Conservation (phyloP, 192 early-diverging fungal species). For the Umbelopsis isabellina region DNA sequence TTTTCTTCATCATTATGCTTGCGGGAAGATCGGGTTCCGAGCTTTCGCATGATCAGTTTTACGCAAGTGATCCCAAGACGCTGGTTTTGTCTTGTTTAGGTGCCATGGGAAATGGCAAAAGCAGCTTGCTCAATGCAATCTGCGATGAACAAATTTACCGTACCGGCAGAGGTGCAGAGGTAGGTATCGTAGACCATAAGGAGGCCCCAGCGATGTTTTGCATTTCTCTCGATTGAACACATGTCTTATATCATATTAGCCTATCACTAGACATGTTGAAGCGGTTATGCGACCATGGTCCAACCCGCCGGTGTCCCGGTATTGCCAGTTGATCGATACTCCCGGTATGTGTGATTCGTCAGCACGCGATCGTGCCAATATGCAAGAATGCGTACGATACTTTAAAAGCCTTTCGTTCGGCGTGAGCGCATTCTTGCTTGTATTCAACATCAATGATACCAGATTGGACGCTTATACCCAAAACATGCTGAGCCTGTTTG, state of each 20-base stretch:
- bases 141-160: slow-evolving; percentile 48
- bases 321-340: slow-evolving; percentile 42
- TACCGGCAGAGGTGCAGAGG: slow-evolving; percentile 47
- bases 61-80: slow-evolving; percentile 27
- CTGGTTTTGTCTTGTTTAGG: slow-evolving; percentile 43
- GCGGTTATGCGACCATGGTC: slow-evolving; percentile 33
- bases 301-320: slow-evolving; percentile 12
- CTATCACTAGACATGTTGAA: slow-evolving; percentile 31
- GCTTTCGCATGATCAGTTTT: slow-evolving; percentile 1
- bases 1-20: background rate
- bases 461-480: slow-evolving; percentile 58
- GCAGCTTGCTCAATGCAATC: slow-evolving; percentile 54
- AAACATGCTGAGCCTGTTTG: slow-evolving; percentile 53
- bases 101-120: slow-evolving; percentile 55
- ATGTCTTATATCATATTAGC: background rate
- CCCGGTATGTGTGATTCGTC: slow-evolving; percentile 55
- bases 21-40: background rate
- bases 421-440: slow-evolving; percentile 57
- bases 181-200: slow-evolving; percentile 16
- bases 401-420: slow-evolving; percentile 53
- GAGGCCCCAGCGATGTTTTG: background rate
- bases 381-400: slow-evolving; percentile 53
- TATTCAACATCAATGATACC: slow-evolving; percentile 56
- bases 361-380: slow-evolving; percentile 45
- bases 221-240: background rate